These are phyloP conservation scores for Calonectria henricotiae DNA, from an alignment of 2,329 filamentous ascomycete species.

Conservation along the genomic window DNA sequence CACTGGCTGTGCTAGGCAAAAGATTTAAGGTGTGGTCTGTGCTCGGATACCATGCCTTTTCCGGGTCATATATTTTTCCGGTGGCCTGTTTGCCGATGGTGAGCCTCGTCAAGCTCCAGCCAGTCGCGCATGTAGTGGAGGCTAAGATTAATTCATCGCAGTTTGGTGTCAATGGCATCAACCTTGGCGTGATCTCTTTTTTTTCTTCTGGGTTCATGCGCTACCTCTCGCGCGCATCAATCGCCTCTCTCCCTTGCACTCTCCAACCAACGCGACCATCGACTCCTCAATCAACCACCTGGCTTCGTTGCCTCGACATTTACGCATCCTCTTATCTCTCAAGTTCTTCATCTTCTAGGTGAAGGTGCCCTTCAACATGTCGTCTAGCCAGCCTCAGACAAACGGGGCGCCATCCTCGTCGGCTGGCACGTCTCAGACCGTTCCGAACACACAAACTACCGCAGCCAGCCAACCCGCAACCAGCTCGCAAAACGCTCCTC, in stretches of 20 bases:
- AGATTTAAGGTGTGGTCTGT: slow-evolving; percentile 59
- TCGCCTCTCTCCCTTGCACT: neutral
- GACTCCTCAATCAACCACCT: neutral
- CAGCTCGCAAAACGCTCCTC: slow-evolving; percentile 48
- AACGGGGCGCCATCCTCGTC: slow-evolving; percentile 68
- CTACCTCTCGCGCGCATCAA: neutral
- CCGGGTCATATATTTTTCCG: slow-evolving; percentile 50
- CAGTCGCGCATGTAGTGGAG: slow-evolving; percentile 6
- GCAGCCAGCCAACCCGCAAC: slow-evolving; percentile 51
- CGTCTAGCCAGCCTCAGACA: slow-evolving; percentile 65
- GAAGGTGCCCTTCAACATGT: slow-evolving; percentile 49
- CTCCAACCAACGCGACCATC: neutral
- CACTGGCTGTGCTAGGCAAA: slow-evolving; percentile 35
- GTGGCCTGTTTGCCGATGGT: slow-evolving; percentile 1
- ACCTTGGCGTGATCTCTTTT: slow-evolving; percentile 2
- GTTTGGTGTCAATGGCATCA: slow-evolving; percentile 24
- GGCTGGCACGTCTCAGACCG: slow-evolving; percentile 58
- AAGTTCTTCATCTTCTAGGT: neutral
- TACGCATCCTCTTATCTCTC: slow-evolving; percentile 8
- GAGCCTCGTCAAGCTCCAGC: slow-evolving; percentile 31
- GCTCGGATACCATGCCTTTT: slow-evolving; percentile 30
- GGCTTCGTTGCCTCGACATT: slow-evolving; percentile 6
- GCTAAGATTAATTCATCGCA: slow-evolving; percentile 15
- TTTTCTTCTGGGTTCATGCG: neutral
- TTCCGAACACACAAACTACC: slow-evolving; percentile 58